Conservation (phyloP, 352 stramenopile species). For the Nothophytophthora sp. region DNA sequence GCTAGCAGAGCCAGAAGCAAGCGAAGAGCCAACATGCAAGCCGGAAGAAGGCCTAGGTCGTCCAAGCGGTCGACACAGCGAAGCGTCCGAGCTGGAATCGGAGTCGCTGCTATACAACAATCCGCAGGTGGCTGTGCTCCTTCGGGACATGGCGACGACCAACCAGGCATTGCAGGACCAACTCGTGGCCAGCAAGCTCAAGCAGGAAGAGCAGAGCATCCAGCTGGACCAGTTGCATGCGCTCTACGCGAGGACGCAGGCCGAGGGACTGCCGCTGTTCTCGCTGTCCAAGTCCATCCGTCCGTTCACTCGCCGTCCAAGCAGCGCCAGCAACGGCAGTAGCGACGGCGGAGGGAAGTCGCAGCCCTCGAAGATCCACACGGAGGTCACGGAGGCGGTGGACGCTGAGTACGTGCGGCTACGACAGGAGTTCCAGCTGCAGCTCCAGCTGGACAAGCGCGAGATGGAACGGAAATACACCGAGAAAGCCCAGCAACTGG, state of each 20-base stretch:
- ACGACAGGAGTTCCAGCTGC: conserved; percentile 39
- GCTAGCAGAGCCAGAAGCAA: background rate
- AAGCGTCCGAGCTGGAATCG: too few species aligned
- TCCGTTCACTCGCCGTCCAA: conserved; percentile 29
- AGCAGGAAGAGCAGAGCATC: conserved; percentile 59
- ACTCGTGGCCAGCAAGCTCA: conserved; percentile 46
- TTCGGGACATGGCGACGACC: conserved; percentile 40
- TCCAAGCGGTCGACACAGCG: too few species aligned
- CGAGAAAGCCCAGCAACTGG: conserved; percentile 16
- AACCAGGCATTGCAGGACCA: conserved; percentile 55
- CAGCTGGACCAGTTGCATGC: conserved; percentile 68
- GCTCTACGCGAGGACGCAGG: conserved; percentile 49
- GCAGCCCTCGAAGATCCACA: conserved; percentile 29
- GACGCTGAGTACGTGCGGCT: conserved; percentile 42
- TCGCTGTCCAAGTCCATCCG: conserved; percentile 41
- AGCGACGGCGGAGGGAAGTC: conserved; percentile 12
- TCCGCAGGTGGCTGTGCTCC: conserved; percentile 30
- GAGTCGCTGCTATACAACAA: conserved; percentile 13
- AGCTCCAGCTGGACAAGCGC: conserved; percentile 27
- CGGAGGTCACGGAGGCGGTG: conserved; percentile 56
- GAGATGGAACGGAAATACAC: conserved; percentile 26
- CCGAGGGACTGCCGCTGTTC: conserved; percentile 32
- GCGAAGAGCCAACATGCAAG: background rate
- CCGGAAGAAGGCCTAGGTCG: too few species aligned
- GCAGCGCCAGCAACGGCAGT: background rate